Evolutionary conservation across 169 alveolate species (phyloP), one percentile per base, ranked within the genome.

Genomic region (Cryptosporidium meleagridis): DNA sequence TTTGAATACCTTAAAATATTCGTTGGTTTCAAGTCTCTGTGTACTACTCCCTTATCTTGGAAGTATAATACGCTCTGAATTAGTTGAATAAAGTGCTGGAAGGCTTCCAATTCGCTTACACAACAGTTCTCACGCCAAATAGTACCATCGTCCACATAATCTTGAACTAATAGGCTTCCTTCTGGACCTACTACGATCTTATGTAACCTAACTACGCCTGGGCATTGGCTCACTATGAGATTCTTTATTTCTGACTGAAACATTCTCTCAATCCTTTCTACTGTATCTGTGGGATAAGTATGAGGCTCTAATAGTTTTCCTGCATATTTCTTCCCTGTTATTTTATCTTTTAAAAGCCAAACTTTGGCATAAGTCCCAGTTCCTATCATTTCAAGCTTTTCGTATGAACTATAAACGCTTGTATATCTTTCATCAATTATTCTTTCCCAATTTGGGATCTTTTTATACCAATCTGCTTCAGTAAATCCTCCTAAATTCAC

Each of bases 281-380:
- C 87, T 21, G 96, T 93, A 53, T 93, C 95, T 33, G 65, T 69
- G 0, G 96, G 93, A 35, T 93, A 94, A 26, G 92, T 92, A 53
- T 93, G 92, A 31, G 96, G 96, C 62, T 93, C 96, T 58, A 94
- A 85, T 37, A 94, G 87, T 53, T 94, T 94, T 10, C 95, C 96
- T 48, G 96, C 96, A 61, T 70, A 93, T 37, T 91, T 91, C 86
- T 86, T 87, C 23, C 94, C 95, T 3, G 94, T 93, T 48, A 75
- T 67, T 80, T 91, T 91, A 67, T 91, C 93, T 51, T 69, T 86
- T 14, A 94, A 94, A 58, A 85, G 85, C 96, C 96, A 94, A 69
- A 94, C 96, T 37, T 93, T 91, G 29, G 96, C 96, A 84, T 93
- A 94, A 31, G 96, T 93, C 9, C 96, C 96, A 53, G 94, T 70